Percentiles rank a stretch among this genome's conserved stretches.
Conservation (phyloP, 257 asterid genomes). For the Capsicum baccatum region DNA sequence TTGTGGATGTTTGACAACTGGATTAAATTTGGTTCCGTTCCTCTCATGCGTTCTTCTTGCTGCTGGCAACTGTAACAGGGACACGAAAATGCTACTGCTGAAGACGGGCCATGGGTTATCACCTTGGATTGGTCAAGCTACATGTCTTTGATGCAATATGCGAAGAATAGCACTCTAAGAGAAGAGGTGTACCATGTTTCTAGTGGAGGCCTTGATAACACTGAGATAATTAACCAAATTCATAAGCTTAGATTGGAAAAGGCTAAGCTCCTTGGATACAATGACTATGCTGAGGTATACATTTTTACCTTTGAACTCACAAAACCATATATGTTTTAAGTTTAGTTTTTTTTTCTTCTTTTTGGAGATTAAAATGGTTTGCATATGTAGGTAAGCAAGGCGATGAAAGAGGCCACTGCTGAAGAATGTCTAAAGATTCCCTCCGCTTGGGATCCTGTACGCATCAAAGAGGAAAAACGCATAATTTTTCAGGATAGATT, state of each 20-base stretch:
- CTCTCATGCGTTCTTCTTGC: conserved; percentile 25
- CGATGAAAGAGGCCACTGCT: conserved; percentile 93
- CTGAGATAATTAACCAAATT: conserved; percentile 76
- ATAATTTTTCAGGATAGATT: too few species aligned
- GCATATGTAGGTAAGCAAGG: conserved; percentile 82
- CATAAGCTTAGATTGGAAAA: conserved; percentile 87
- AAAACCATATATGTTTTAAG: not conserved
- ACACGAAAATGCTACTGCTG: conserved; percentile 91
- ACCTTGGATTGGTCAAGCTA: conserved; percentile 94
- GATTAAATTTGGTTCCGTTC: conserved; percentile 12
- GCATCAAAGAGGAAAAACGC: too few species aligned
- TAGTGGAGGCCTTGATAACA: conserved; percentile 88
- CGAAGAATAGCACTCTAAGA: conserved; percentile 79
- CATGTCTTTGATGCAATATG: conserved; percentile 88
- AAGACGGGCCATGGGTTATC: conserved; percentile 92
- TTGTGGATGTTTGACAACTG: conserved; percentile 1
- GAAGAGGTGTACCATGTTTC: conserved; percentile 99
- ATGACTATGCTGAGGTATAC: conserved; percentile 89
- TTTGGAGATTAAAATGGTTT: conserved; percentile 20
- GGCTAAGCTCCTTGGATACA: conserved; percentile 96
- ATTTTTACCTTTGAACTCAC: not conserved
- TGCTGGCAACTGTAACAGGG: conserved; percentile 60
- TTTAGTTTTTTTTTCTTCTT: not conserved
- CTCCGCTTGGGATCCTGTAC: conserved; percentile 72
- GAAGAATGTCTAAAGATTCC: conserved; percentile 38